Base-by-base conservation (phyloP, 2,329 filamentous ascomycete species). In the Penicillium nordicum region DNA sequence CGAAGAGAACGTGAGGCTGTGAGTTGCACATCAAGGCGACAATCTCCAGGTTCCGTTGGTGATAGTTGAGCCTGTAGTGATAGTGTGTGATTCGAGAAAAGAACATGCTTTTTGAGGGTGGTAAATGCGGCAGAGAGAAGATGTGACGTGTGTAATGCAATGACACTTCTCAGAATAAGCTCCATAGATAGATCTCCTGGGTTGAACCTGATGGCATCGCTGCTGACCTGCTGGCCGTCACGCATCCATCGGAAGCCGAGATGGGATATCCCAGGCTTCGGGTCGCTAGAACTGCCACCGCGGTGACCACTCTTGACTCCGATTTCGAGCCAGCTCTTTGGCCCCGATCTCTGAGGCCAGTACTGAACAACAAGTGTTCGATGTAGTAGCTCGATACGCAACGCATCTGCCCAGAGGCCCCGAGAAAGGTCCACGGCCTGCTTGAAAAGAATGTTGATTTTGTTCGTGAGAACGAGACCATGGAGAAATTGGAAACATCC, bases 301-400 rank as follows among this genome's bases (percentile, higher is more conserved):
- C 43, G 52, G 43, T 57, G 56, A 30, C 71, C 69, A 42, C 68
- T 67, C 48, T 71, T 74, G 36, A 96, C 84, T 10, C 92, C 92
- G 49, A 99, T 80, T 62, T 97, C 87, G 46, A 99, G 80, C 93
- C 94, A 99, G 71, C 87, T 96, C 77, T 95, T 96, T 16, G 83
- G 80, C 0, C 84, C 84, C 55, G 82, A 80, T 65, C 86, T 84
- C 49, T 84, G 82, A 16, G 84, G 80, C 94, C 94, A 99, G 74
- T 99, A 99, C 68, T 97, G 92, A 34, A 99, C 83, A 10, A 92
- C 85, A 56, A 99, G 78, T 29, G 88, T 88, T 58, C 94, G 84
- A 70, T 94, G 89, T 37, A 96, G 80, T 29, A 87, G 81, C 69
- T 97, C 90, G 16, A 96, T 82, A 65, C 84, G 85, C 44, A 97